These are phyloP conservation scores for Geotrichum reessii DNA, from an alignment of 1,139 yeast genomes.

Conservation along the genomic window DNA sequence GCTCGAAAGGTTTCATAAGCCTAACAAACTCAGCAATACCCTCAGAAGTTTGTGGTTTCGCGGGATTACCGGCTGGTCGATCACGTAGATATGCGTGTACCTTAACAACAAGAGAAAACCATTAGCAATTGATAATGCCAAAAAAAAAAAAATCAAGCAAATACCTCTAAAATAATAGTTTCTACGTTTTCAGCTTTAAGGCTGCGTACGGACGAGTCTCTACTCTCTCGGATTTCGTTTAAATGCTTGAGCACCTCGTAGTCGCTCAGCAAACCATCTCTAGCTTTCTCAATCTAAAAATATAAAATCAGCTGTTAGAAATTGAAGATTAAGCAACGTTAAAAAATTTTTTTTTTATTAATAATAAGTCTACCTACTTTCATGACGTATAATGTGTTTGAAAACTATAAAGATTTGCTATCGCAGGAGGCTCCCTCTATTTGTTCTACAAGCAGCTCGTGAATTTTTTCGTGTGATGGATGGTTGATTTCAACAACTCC, in stretches of 20 bases:
- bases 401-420: no score
- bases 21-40: constrained; percentile 46
- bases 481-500: background rate
- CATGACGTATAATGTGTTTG: background rate
- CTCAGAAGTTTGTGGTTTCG: constrained; percentile 41
- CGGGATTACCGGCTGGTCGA: constrained; percentile 41
- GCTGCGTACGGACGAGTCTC: constrained; percentile 30
- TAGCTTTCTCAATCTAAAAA: constrained; percentile 39
- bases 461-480: background rate
- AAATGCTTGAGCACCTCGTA: constrained; percentile 65
- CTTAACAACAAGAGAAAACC: background rate
- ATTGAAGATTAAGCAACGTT: background rate
- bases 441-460: background rate
- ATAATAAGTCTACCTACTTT: constrained; percentile 6
- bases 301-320: background rate
- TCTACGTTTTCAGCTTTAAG: constrained; percentile 44
- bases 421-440: background rate
- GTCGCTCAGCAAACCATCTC: constrained; percentile 66
- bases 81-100: constrained; percentile 46
- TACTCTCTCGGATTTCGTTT: constrained; percentile 46
- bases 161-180: constrained; percentile 57
- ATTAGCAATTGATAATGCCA: constrained; percentile 17
- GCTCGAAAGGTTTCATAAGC: constrained; percentile 48
- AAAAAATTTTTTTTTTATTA: no score
- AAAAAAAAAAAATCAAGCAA: constrained; percentile 32